These are phyloP conservation scores for Cryphonectria parasitica DNA, from an alignment of 2,329 filamentous ascomycete genomes.

Conservation along the genomic window DNA sequence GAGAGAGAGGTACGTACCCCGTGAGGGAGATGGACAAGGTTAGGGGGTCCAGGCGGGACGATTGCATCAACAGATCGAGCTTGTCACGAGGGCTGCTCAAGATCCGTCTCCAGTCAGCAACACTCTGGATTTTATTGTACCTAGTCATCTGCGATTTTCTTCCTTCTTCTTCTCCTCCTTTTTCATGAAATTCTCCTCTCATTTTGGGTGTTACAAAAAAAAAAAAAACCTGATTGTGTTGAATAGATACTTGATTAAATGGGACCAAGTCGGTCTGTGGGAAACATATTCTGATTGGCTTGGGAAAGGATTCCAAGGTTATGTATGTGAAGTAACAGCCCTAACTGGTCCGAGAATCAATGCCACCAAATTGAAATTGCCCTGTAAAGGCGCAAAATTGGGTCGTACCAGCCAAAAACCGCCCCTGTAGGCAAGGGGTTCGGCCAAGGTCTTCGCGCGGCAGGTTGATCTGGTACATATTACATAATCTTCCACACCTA, in stretches of 20 bases:
- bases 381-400: slow-evolving; percentile 16
- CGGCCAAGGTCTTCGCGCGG: background rate
- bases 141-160: background rate
- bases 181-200: too few relatives aligned
- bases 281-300: background rate
- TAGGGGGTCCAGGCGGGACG: slow-evolving; percentile 10
- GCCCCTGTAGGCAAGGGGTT: background rate
- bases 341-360: slow-evolving; percentile 17
- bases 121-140: background rate
- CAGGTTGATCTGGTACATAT: background rate
- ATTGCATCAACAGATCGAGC: background rate
- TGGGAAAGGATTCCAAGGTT: background rate
- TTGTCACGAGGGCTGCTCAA: slow-evolving; percentile 5
- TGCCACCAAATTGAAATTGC: slow-evolving; percentile 28
- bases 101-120: background rate
- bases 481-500: slow-evolving; percentile 3
- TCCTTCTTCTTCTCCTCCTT: background rate
- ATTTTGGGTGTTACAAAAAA: background rate
- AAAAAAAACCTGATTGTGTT: background rate
- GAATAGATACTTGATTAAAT: background rate
- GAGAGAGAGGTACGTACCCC: background rate
- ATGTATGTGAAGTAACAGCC: slow-evolving; percentile 20
- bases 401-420: background rate
- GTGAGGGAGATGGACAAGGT: background rate
- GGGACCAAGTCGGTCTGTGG: background rate